Evolutionary conservation across 768 basidiomycete genomes (phyloP).

Genomic region (Crucibulum laeve): DNA sequence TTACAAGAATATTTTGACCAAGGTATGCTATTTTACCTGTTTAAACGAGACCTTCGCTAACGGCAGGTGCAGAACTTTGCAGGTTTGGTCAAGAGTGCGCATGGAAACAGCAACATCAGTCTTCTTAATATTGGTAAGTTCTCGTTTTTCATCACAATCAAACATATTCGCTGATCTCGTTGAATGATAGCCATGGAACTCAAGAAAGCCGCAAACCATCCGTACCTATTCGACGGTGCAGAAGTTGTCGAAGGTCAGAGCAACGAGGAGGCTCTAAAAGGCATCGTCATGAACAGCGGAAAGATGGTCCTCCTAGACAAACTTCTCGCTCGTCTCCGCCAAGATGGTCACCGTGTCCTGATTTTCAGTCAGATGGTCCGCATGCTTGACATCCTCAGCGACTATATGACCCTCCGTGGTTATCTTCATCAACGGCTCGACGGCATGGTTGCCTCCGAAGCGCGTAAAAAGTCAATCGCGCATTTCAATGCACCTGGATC

Average conservation of each 20-base stretch:
- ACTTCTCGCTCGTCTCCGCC: conserved; percentile 82
- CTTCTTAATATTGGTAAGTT: conserved; percentile 86
- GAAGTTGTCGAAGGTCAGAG: conserved; percentile 59
- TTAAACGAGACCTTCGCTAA: background rate
- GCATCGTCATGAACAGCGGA: conserved; percentile 97
- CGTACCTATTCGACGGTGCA: conserved; percentile 95
- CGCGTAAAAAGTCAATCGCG: conserved; percentile 91
- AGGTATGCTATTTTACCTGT: conserved; percentile 39
- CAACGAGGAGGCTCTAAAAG: conserved; percentile 83
- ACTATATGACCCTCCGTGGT: conserved; percentile 88
- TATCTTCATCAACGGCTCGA: conserved; percentile 94
- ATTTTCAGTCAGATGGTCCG: conserved; percentile 99
- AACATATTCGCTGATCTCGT: background rate
- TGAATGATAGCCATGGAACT: conserved; percentile 84
- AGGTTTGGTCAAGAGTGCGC: conserved; percentile 85
- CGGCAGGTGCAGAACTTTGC: conserved; percentile 73
- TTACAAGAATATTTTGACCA: conserved; percentile 97
- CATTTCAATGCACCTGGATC: conserved; percentile 95
- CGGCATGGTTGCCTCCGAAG: conserved; percentile 91
- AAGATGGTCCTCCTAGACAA: conserved; percentile 99
- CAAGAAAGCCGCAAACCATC: conserved; percentile 98
- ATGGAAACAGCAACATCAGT: conserved; percentile 88
- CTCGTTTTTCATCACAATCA: conserved; percentile 1
- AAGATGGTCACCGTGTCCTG: conserved; percentile 92
- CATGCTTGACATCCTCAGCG: conserved; percentile 96